Evolutionary conservation across 371 early-diverging fungal genomes (phyloP).

Genomic region (Funneliformis caledonium): DNA sequence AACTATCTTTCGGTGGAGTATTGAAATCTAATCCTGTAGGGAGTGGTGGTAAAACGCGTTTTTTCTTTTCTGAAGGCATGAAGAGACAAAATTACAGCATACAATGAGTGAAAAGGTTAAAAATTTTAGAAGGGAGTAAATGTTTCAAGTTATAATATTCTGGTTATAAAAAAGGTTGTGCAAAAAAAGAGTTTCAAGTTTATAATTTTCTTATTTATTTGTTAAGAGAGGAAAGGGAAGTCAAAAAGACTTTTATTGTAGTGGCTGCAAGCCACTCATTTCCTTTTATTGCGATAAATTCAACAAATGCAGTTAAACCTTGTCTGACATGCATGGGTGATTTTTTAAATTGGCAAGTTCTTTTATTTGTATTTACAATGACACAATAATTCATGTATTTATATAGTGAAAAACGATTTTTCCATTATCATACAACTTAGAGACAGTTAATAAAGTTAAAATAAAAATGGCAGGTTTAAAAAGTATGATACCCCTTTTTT

Average conservation of each 20-base stretch:
- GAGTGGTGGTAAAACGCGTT: slow-evolving; percentile 14
- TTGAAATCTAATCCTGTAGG: slow-evolving; percentile 30
- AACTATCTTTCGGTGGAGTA: slow-evolving; percentile 32
- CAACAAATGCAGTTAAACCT: not conserved
- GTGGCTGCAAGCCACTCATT: slow-evolving; percentile 19
- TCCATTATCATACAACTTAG: no score
- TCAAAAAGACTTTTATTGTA: slow-evolving; percentile 1
- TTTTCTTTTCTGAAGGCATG: slow-evolving; percentile 39
- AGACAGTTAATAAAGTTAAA: not conserved
- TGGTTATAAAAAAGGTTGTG: not conserved
- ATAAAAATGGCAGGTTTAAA: not conserved
- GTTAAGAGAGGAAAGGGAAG: slow-evolving; percentile 8
- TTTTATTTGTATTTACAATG: no score
- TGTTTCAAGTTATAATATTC: slow-evolving; percentile 18
- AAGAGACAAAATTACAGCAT: slow-evolving; percentile 14
- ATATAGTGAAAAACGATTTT: no score
- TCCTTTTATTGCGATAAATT: slow-evolving; percentile 12
- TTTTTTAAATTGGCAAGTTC: no score
- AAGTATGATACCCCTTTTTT: not conserved
- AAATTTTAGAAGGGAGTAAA: no score
- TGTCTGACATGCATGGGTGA: slow-evolving; percentile 11
- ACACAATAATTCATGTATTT: no score
- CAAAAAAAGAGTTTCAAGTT: not conserved
- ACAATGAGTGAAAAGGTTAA: slow-evolving; percentile 15
- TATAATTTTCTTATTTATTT: slow-evolving; percentile 4